Evolutionary conservation across 768 basidiomycete species (phyloP).

Genomic region (Tricholoma saponaceum): DNA sequence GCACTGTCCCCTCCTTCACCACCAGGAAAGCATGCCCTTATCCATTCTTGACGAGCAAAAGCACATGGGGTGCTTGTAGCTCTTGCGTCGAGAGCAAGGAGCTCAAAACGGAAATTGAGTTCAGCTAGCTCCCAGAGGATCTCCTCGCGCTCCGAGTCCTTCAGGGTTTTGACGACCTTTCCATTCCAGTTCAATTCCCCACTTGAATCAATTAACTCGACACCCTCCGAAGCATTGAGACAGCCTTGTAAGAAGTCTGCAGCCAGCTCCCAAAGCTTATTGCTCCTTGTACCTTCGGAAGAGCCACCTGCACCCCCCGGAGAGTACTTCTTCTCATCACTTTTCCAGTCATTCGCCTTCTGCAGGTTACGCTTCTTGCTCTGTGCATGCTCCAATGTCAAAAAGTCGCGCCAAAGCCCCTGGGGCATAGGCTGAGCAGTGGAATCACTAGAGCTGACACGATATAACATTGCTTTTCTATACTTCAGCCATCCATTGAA

Average conservation of each 20-base stretch:
- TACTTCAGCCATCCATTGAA: background rate
- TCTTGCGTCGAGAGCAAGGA: no score
- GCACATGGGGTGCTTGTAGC: no score
- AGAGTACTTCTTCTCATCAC: no score
- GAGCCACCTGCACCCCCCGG: no score
- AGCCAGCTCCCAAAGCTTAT: background rate
- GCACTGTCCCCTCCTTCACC: no score
- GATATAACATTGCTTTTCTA: background rate
- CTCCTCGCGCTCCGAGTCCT: conserved; percentile 1
- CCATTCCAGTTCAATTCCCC: background rate
- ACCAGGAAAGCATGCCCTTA: conserved; percentile 3
- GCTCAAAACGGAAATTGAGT: conserved; percentile 14
- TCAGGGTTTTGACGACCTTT: background rate
- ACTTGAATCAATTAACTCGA: background rate
- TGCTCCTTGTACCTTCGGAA: background rate
- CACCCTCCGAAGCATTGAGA: background rate
- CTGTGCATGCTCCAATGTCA: background rate
- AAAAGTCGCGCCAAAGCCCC: background rate
- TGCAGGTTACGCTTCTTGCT: no score
- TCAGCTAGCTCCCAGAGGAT: conserved; percentile 17
- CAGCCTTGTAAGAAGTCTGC: background rate
- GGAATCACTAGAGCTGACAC: background rate
- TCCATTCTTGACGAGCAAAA: no score
- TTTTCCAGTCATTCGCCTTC: no score
- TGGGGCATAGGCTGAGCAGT: background rate